Conservation (phyloP, 495 filamentous ascomycete species). For the Lineolata rhizophorae region DNA sequence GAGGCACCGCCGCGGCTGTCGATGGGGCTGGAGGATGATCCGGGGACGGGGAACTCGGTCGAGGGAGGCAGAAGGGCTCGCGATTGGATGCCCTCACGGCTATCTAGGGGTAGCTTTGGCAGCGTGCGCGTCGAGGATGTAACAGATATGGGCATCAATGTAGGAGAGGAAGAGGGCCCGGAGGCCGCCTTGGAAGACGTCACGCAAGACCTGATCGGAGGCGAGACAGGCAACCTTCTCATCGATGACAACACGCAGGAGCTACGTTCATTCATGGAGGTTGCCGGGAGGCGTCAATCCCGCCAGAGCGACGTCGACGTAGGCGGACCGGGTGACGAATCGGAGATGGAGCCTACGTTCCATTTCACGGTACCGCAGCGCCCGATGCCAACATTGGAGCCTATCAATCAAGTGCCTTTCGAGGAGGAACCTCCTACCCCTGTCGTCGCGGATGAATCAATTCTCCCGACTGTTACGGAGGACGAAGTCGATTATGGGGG, state of each 20-base stretch:
- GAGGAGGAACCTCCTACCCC: background rate
- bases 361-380: conserved; percentile 9
- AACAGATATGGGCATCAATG: background rate
- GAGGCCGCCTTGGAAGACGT: background rate
- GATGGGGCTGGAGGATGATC: conserved; percentile 34
- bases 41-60: conserved; percentile 39
- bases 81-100: conserved; percentile 26
- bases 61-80: conserved; percentile 42
- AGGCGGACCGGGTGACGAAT: conserved; percentile 12
- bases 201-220: background rate
- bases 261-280: conserved; percentile 9
- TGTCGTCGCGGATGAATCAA: background rate
- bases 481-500: no score
- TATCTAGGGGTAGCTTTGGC: conserved; percentile 22
- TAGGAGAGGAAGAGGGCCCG: background rate
- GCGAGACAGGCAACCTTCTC: background rate
- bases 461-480: no score
- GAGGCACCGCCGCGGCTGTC: conserved; percentile 37
- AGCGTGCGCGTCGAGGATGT: conserved; percentile 6
- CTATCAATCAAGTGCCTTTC: conserved; percentile 4
- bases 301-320: conserved; percentile 9
- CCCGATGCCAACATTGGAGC: background rate
- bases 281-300: conserved; percentile 6
- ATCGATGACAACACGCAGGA: conserved; percentile 11
- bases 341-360: conserved; percentile 14